Conservation (phyloP, 2,329 filamentous ascomycete genomes). For the Biscogniauxia sp. region DNA sequence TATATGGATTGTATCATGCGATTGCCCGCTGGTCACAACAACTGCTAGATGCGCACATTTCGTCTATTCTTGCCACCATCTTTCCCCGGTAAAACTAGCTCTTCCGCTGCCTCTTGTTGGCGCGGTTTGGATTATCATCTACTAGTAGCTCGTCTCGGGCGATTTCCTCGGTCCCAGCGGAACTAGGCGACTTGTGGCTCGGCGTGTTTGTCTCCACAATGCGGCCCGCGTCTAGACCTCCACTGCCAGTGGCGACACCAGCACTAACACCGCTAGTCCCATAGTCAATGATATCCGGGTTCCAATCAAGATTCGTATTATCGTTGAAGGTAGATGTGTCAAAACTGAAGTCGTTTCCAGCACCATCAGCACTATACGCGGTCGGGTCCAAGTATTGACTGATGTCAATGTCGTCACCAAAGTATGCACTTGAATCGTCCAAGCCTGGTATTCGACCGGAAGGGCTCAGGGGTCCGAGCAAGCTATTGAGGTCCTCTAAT, state of each 20-base stretch:
- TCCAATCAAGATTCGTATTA: conserved; percentile 23
- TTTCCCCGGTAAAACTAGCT: conserved; percentile 12
- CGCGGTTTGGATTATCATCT: conserved; percentile 31
- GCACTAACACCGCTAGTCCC: conserved; percentile 6
- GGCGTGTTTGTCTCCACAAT: conserved; percentile 32
- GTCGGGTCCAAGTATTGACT: conserved; percentile 48
- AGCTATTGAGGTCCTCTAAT: conserved; percentile 70
- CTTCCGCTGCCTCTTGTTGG: conserved; percentile 33
- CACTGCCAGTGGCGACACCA: conserved; percentile 5
- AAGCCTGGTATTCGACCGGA: conserved; percentile 75
- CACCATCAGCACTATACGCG: conserved; percentile 23
- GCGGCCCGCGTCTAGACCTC: conserved; percentile 16
- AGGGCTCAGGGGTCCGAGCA: conserved; percentile 77
- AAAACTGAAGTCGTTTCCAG: conserved; percentile 42
- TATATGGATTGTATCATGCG: background rate
- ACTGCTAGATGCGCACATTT: background rate
- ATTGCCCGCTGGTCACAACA: background rate
- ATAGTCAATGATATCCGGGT: conserved; percentile 25
- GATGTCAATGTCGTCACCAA: conserved; percentile 48
- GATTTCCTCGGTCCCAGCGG: conserved; percentile 52
- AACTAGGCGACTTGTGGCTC: conserved; percentile 42
- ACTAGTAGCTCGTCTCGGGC: conserved; percentile 38
- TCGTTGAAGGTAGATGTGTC: conserved; percentile 32
- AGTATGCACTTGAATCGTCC: conserved; percentile 41
- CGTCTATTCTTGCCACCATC: background rate